Base-by-base conservation (phyloP, 2,329 filamentous ascomycete genomes). In the Fusarium solani-melongenae region DNA sequence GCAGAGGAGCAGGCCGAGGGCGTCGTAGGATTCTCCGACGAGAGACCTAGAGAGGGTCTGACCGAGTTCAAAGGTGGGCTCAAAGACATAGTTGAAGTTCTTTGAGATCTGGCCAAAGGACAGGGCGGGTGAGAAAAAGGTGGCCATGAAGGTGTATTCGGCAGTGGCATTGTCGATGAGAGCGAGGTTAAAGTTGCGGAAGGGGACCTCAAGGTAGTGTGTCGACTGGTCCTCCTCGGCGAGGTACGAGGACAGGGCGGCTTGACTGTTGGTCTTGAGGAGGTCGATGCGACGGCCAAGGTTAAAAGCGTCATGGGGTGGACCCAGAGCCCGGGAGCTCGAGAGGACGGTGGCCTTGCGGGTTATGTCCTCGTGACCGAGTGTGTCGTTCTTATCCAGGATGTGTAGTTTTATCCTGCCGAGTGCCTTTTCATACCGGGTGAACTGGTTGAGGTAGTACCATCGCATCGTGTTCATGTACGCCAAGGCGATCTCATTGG, bases 381-480 rank as follows among this genome's bases (percentile, higher is more conserved):
- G 86, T 1, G 94, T 89, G 79, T 98, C 95, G 73, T 92, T 92
- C 79, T 92, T 95, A 79, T 98, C 96, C 67, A 97, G 87, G 6
- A 88, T 82, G 79, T 98, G 95, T 4, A 98, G 82, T 78, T 93
- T 96, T 69, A 99, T 88, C 81, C 94, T 97, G 64, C 93, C 92
- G 7, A 99, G 86, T 0, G 96, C 92, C 76, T 92, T 91, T 72
- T 93, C 91, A 81, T 99, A 99, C 36, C 96, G 92, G 5, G 90
- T 91, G 80, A 99, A 99, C 81, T 98, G 94, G 74, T 93, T 96
- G 62, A 93, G 84, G 80, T 98, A 98, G 80, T 99, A 99, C 96
- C 96, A 99, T 62, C 95, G 91, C 94, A 99, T 99, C 0, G 97
- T 99, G 81, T 98, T 98, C 85, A 97, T 92, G 79, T 99, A 99